Evolutionary conservation across 2,329 filamentous ascomycete genomes (phyloP), one percentile per base, ranked within the genome.

Genomic region (Raffaelea ambrosiae): DNA sequence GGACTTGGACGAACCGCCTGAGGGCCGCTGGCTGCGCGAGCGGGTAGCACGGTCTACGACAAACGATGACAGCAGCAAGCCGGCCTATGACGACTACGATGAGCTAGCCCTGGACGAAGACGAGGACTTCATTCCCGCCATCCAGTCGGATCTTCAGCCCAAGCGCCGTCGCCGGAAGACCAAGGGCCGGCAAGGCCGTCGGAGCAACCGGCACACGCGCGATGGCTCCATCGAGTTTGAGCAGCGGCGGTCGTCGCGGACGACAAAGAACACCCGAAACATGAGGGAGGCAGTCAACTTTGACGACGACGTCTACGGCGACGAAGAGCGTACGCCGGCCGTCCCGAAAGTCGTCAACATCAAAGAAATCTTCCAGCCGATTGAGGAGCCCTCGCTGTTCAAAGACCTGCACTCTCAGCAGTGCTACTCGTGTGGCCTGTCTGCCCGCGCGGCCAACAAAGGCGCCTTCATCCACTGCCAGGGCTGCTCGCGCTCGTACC

Each of bases 401-500:
- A 74, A 76, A 47, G 68, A 72, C 20, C 75, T 78, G 11, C 93
- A 98, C 63, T 78, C 75, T 42, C 70, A 77, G 38, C 70, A 68
- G 8, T 98, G 93, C 62, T 83, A 87, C 55, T 75, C 80, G 3
- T 98, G 93, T 60, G 68, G 66, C 43, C 65, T 68, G n/a, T 66
- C 63, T 16, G 74, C 76, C 9, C 68, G 76, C 43, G 69, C 73
- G 20, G 63, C 67, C 1, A 74, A 71, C 49, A 84, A 82, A 59
- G 88, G 87, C 1, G 71, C 77, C 36, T 70, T 98, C 21, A 76
- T 98, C 31, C 83, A 84, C 59, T 98, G 93, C 57, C 94, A 98
- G 66, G 93, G 93, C 26, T 98, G 93, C 62, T 88, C 84, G 2
- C 72, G 83, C 43, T 76, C 86, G 0, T 95, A 88, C 56, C 93